These are phyloP conservation scores for Staphylotrichum longicolle DNA, from an alignment of 495 filamentous ascomycete species.

Conservation along the genomic window DNA sequence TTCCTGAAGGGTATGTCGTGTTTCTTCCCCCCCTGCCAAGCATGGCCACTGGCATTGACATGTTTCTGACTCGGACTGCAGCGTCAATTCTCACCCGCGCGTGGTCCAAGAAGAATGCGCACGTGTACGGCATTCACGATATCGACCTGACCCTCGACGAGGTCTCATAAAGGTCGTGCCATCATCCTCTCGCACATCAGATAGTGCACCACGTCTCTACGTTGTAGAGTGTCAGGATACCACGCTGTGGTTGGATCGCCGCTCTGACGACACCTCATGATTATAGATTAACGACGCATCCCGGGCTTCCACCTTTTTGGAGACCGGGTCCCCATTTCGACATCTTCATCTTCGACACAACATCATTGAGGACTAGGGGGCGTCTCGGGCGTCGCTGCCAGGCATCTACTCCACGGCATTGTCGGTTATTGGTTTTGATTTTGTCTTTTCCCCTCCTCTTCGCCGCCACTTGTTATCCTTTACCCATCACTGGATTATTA, in stretches of 20 bases:
- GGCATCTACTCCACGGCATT: slow-evolving; percentile 24
- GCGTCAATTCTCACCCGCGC: slow-evolving; percentile 87
- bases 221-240: slow-evolving; percentile 32
- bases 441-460: slow-evolving; percentile 20
- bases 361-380: slow-evolving; percentile 16
- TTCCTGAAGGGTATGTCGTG: slow-evolving; percentile 79
- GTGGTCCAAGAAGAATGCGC: slow-evolving; percentile 81
- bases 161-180: slow-evolving; percentile 30
- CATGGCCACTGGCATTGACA: slow-evolving; percentile 19
- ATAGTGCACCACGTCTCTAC: slow-evolving; percentile 14
- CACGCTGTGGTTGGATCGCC: slow-evolving; percentile 35
- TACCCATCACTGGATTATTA: slow-evolving; percentile 24
- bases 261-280: slow-evolving; percentile 28
- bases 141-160: slow-evolving; percentile 43
- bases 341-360: slow-evolving; percentile 24
- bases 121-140: slow-evolving; percentile 44
- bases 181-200: slow-evolving; percentile 5
- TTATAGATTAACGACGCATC: slow-evolving; percentile 27
- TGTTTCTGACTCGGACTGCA: slow-evolving; percentile 39
- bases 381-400: slow-evolving; percentile 14
- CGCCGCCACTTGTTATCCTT: slow-evolving; percentile 16
- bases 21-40: not conserved
- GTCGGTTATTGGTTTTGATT: slow-evolving; percentile 19
- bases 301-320: slow-evolving; percentile 19
- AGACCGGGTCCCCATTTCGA: slow-evolving; percentile 15